Conservation (phyloP, 768 basidiomycete genomes). For the Albatrellus ellisii region DNA sequence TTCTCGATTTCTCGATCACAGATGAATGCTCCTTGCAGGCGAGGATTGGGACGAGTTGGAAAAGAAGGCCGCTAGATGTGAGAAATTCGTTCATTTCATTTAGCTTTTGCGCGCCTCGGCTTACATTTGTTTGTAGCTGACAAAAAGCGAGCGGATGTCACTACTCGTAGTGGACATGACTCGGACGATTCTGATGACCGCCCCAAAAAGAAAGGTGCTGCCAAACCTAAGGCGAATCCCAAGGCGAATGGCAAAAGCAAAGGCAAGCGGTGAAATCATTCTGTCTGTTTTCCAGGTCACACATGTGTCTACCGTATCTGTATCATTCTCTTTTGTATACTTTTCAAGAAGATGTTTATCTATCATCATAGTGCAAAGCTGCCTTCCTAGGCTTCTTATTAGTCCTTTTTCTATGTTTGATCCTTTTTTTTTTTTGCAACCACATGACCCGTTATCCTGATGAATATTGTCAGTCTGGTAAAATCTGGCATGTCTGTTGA, state of each 20-base stretch:
- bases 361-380: too few species aligned
- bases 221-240: conserved; percentile 18
- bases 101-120: not conserved
- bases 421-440: too few species aligned
- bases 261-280: conserved; percentile 11
- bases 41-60: conserved; percentile 97
- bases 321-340: conserved; percentile 2
- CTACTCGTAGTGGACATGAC: conserved; percentile 17
- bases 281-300: not conserved
- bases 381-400: too few species aligned
- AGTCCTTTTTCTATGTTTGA: too few species aligned
- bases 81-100: conserved; percentile 24
- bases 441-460: too few species aligned
- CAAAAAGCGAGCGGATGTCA: conserved; percentile 27
- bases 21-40: conserved; percentile 27
- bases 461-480: too few species aligned
- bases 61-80: conserved; percentile 72
- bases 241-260: conserved; percentile 19
- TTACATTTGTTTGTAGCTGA: conserved; percentile 23
- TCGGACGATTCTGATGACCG: conserved; percentile 29
- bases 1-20: conserved; percentile 3
- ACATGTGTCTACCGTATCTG: not conserved
- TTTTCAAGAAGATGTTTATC: too few species aligned
- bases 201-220: conserved; percentile 24
- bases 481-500: too few species aligned